Base-by-base conservation (phyloP, 2,329 filamentous ascomycete species). In the Sporothrix dimorphospora region DNA sequence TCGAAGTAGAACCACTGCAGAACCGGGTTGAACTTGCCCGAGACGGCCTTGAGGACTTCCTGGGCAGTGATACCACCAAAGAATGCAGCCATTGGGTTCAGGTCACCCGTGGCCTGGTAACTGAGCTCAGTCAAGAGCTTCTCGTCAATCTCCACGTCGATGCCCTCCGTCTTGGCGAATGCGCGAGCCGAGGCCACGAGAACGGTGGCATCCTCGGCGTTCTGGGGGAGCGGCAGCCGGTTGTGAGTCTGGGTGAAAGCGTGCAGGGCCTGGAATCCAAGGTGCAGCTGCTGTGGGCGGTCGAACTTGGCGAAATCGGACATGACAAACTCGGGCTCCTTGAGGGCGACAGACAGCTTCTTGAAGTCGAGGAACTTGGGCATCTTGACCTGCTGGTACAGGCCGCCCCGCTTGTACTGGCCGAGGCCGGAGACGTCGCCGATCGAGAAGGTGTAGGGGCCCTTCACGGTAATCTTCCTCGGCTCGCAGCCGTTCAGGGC, bases 231-330 rank as follows among this genome's bases (percentile, higher is more conserved):
- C 65, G 96, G 96, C 59, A 96, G 86, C 65, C 91, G 88, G 53
- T 90, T 90, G 78, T 97, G 90, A 47, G 86, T 84, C 77, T 94
- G 90, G 14, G 88, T 89, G 81, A 97, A 99, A 47, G 91, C 90
- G 80, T 98, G 94, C 8, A 99, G 87, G 11, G 96, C 94, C 82
- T 98, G 94, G 78, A 98, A 92, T 73, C 94, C 96, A 74, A 97
- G 84, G 80, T 99, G 96, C 30, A 99, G 88, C 81, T 98, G 94
- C 76, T 92, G 90, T 0, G 96, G 96, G 61, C 96, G 92, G 81
- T 98, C 96, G 76, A 98, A 98, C 82, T 99, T 99, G 82, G 96
- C 96, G 79, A 94, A 99, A 81, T 99, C 96, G 27, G 96, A 97
- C 73, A 97, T 89, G 78, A 98, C 83, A 75, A 97, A 90, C 78